Evolutionary conservation across 345 rosid genomes (phyloP).

Genomic region (Hibiscus tridactylites): DNA sequence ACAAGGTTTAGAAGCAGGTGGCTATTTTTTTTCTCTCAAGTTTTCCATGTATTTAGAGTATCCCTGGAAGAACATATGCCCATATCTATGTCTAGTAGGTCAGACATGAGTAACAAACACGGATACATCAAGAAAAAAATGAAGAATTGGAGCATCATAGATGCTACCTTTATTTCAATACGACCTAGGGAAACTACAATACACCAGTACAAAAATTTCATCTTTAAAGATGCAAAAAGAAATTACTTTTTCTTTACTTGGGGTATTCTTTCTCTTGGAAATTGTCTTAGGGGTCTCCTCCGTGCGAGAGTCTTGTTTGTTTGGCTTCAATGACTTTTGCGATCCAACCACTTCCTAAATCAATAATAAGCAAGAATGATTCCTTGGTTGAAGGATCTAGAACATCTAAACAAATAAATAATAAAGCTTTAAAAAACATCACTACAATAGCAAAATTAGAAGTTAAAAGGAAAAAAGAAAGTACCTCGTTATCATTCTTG

Average conservation of each 20-base stretch:
- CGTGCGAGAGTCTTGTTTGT: conserved; percentile 32
- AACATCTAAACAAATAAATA: background rate
- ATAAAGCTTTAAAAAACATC: background rate
- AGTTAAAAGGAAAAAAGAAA: background rate
- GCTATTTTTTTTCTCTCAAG: no score
- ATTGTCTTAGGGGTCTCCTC: conserved; percentile 49
- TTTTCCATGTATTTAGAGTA: no score
- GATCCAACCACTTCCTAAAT: conserved; percentile 46
- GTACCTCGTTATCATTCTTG: conserved; percentile 50
- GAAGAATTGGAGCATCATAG: background rate
- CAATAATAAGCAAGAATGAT: background rate
- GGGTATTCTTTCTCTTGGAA: conserved; percentile 52
- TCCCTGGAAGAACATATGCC: no score
- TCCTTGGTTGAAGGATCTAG: background rate
- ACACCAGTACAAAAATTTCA: background rate
- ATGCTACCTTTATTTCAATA: background rate
- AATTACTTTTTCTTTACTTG: conserved; percentile 46
- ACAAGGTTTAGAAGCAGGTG: no score
- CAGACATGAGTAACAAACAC: background rate
- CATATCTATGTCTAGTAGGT: background rate
- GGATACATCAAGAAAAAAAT: background rate
- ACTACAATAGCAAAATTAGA: conserved; percentile 1
- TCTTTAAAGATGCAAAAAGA: background rate
- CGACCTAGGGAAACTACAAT: background rate
- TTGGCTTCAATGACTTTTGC: conserved; percentile 43